Base-by-base conservation (phyloP, 2,329 filamentous ascomycete species). In the Microdochium trichocladiopsis region DNA sequence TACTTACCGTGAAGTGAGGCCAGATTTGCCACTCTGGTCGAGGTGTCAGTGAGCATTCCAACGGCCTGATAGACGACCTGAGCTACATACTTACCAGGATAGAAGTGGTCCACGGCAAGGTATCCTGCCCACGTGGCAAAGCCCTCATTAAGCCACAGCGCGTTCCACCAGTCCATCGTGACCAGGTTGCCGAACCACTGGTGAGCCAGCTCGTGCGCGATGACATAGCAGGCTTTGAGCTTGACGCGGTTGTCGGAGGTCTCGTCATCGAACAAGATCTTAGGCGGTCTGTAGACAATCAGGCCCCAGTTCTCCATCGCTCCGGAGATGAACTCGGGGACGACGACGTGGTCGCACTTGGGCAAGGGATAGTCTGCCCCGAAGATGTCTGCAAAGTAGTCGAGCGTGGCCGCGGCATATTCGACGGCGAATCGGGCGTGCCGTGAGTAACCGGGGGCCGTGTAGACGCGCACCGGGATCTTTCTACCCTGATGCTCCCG, bases 71-170 rank as follows among this genome's bases (percentile, higher is more conserved):
- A 8, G 14, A 8, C 14, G 8, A 8, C 28, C 8, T 33, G 28
- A 33, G 8, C 14, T 33, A 33, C 28, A 14, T 8, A 41, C 36
- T 41, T 16, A 41, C 36, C n/a, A 5, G 94, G 94, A 70, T 97
- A 90, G 52, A 97, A 83, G 66, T 95, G 82, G 66, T 96, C 90
- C 53, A 92, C 84, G 10, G 91, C 92, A 55, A 92, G 80, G 93
- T 93, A 97, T 50, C 93, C 94, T 47, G 96, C 93, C 93, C 93
- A 97, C 2, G 94, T 99, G 43, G 94, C 94, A 66, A 99, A 99
- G 12, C 92, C 92, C 71, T 97, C 93, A 63, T 95, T 95, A 50
- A 95, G 79, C 91, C 90, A 96, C 41, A 94, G 80, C 72, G 95
- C 88, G 65, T 86, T 89, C 90, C 89, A 94, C 90, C 91, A 96